A percentile compares a stretch with the other conserved stretches of the same genome.
Conservation (phyloP, 768 basidiomycete genomes). For the Suillus bovinus region DNA sequence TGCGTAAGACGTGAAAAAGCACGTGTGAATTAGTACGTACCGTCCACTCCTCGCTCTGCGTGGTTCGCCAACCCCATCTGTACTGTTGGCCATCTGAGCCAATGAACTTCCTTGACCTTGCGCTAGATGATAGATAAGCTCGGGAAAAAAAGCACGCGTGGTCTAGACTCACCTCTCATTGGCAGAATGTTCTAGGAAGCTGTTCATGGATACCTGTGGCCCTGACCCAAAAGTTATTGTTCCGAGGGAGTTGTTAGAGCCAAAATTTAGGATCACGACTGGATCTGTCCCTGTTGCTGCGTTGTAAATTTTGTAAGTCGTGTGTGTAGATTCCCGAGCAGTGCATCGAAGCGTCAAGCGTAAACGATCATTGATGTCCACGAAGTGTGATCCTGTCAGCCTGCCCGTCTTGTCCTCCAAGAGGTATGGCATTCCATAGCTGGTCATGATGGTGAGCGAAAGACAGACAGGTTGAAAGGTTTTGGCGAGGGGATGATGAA, state of each 20-base stretch:
- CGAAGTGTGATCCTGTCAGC: constrained; percentile 55
- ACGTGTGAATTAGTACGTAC: constrained; percentile 37
- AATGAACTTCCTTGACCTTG: constrained; percentile 49
- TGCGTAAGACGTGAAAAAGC: neutral
- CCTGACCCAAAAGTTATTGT: constrained; percentile 46
- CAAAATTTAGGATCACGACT: constrained; percentile 51
- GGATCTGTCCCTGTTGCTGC: constrained; percentile 26
- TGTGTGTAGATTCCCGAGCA: constrained; percentile 39
- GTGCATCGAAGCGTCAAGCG: constrained; percentile 51
- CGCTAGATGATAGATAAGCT: constrained; percentile 31
- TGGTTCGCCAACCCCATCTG: constrained; percentile 53
- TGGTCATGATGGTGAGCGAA: constrained; percentile 32
- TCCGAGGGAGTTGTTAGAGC: constrained; percentile 49
- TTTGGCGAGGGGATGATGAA: constrained; percentile 8
- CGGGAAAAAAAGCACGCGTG: neutral
- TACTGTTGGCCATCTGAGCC: constrained; percentile 64
- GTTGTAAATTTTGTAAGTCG: constrained; percentile 57
- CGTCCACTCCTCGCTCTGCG: constrained; percentile 61
- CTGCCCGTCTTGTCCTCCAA: constrained; percentile 64
- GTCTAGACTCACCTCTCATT: constrained; percentile 43
- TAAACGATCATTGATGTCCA: constrained; percentile 65
- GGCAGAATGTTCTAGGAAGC: constrained; percentile 48
- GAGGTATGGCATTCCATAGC: constrained; percentile 59
- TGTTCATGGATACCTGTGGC: constrained; percentile 44
- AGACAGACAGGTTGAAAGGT: constrained; percentile 12